Evolutionary conservation across 2,329 filamentous ascomycete genomes (phyloP).

Genomic region (Fusarium ramigenum): DNA sequence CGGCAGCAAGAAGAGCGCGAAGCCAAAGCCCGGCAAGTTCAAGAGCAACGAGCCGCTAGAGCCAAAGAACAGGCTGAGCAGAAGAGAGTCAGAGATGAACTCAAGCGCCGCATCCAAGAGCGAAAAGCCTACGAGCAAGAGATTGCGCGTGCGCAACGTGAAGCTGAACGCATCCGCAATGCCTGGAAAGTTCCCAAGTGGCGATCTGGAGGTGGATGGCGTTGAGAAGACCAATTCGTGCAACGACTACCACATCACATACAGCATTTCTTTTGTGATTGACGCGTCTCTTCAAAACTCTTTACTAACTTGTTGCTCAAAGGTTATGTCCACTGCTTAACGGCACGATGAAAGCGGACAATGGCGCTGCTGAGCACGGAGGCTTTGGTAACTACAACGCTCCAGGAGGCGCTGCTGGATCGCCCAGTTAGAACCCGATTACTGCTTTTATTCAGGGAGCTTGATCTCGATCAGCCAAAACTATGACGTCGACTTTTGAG

Average conservation of each 20-base stretch:
- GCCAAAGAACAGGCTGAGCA: slow-evolving; percentile 23
- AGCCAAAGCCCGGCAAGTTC: slow-evolving; percentile 15
- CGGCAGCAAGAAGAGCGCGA: slow-evolving; percentile 21
- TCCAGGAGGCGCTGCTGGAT: slow-evolving; percentile 47
- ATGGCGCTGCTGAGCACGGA: slow-evolving; percentile 63
- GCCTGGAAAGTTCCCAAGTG: slow-evolving; percentile 32
- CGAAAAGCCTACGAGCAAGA: slow-evolving; percentile 23
- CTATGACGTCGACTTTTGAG: background rate
- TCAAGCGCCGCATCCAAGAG: slow-evolving; percentile 24
- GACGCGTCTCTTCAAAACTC: slow-evolving; percentile 1
- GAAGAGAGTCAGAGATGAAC: slow-evolving; percentile 31
- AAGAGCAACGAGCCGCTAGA: slow-evolving; percentile 8
- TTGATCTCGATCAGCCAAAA: background rate
- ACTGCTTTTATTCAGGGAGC: background rate
- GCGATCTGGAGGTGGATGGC: slow-evolving; percentile 30
- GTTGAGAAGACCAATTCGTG: slow-evolving; percentile 24
- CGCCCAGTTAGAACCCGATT: slow-evolving; percentile 39
- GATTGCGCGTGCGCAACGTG: slow-evolving; percentile 12
- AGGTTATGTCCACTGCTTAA: slow-evolving; percentile 88
- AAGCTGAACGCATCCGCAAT: slow-evolving; percentile 29
- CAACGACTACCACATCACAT: background rate
- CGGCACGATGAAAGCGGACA: slow-evolving; percentile 75
- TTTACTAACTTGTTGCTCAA: slow-evolving; percentile 47
- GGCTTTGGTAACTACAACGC: slow-evolving; percentile 67
- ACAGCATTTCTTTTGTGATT: slow-evolving; percentile 17